Conservation (phyloP, 129 eudicot species). For the Flaveria linearis region DNA sequence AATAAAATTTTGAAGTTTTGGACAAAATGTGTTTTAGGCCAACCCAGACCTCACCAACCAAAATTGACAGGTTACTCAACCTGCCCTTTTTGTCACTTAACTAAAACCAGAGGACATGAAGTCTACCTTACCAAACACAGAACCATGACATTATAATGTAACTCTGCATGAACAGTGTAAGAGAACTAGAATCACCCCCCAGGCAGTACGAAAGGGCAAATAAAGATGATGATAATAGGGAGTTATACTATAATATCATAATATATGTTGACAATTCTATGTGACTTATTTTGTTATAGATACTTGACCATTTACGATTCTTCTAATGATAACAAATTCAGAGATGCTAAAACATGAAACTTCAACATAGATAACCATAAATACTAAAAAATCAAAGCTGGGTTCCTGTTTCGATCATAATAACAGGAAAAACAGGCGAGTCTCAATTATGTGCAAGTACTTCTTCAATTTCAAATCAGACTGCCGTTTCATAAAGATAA, state of each 20-base stretch:
- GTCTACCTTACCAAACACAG: no score
- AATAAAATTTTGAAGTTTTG: no score
- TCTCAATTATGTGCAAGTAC: slow-evolving; percentile 84
- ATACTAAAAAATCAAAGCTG: not conserved
- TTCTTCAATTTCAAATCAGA: slow-evolving; percentile 91
- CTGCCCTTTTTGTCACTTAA: no score
- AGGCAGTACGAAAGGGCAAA: slow-evolving; percentile 15
- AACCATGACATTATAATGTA: not conserved
- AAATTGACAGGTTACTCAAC: no score
- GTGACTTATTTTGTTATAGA: slow-evolving; percentile 11
- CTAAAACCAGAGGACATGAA: no score
- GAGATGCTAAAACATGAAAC: slow-evolving; percentile 1
- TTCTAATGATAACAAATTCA: not conserved
- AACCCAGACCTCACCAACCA: no score
- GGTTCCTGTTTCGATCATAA: slow-evolving; percentile 81
- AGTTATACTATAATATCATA: not conserved
- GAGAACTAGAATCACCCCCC: not conserved
- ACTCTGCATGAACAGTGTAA: not conserved
- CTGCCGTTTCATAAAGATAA: slow-evolving; percentile 50
- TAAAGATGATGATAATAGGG: not conserved
- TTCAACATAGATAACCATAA: not conserved
- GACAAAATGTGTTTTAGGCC: no score
- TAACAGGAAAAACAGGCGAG: slow-evolving; percentile 92
- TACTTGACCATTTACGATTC: slow-evolving; percentile 13
- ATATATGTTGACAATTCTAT: slow-evolving; percentile 7